Percentiles rank a stretch among this genome's conserved stretches.
Conservation (phyloP, 1,284 basidiomycete species). For the Sanghuangporus weigelae region DNA sequence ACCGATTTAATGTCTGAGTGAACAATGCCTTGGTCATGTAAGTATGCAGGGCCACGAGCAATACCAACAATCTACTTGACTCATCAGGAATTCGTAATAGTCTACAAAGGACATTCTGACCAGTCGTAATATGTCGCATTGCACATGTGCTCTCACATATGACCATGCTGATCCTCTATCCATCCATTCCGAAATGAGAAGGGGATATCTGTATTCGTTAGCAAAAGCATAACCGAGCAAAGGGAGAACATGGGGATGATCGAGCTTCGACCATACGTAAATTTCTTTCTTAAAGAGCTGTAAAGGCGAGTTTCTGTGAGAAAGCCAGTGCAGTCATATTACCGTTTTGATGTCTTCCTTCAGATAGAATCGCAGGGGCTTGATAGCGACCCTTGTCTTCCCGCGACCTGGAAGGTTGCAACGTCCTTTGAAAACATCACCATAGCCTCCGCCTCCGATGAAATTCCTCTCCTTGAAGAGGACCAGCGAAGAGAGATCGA, state of each 20-base stretch:
- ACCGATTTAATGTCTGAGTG: conserved; percentile 9
- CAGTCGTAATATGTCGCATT: not conserved
- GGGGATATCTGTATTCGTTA: conserved; percentile 1
- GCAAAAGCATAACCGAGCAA: conserved; percentile 7
- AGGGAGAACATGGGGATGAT: conserved; percentile 1
- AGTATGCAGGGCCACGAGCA: conserved; percentile 7
- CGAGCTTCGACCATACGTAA: conserved; percentile 11
- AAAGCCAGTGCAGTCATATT: not conserved
- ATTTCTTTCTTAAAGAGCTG: conserved; percentile 6
- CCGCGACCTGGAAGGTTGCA: not conserved
- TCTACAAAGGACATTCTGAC: not conserved
- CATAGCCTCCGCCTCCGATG: not conserved
- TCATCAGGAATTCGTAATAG: not conserved
- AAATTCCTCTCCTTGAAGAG: not conserved
- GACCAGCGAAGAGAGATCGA: not conserved
- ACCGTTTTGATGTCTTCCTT: conserved; percentile 3
- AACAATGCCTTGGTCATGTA: conserved; percentile 1
- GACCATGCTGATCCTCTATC: conserved; percentile 2
- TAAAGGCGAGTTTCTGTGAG: not conserved
- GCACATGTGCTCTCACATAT: not conserved
- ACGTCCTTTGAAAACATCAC: not conserved
- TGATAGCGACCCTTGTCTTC: conserved; percentile 1
- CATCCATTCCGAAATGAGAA: conserved; percentile 13
- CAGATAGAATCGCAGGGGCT: conserved; percentile 8
- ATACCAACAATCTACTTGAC: not conserved